A percentile compares a stretch with the other conserved stretches of the same genome.
Conservation (phyloP, 2,329 filamentous ascomycete species). For the Beauveria sp. region DNA sequence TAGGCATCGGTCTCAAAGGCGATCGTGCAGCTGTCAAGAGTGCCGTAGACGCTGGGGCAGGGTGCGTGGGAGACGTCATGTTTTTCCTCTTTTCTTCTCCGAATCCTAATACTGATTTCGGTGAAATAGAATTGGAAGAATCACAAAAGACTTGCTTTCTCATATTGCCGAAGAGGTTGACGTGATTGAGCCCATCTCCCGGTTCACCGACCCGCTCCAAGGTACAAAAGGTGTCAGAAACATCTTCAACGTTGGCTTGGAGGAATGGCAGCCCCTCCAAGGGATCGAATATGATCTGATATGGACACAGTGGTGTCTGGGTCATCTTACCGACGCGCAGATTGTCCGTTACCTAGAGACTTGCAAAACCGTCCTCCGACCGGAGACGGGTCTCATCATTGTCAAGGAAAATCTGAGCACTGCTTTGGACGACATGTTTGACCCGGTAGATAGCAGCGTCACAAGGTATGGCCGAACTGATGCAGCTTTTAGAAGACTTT, state of each 20-base stretch:
- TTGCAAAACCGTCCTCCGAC: slow-evolving; percentile 39
- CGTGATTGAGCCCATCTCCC: slow-evolving; percentile 74
- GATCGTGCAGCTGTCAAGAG: slow-evolving; percentile 22
- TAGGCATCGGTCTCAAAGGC: slow-evolving; percentile 34
- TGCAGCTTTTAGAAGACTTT: neutral
- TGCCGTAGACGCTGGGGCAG: slow-evolving; percentile 32
- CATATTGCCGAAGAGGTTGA: slow-evolving; percentile 66
- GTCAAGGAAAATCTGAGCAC: slow-evolving; percentile 62
- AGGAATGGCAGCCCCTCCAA: slow-evolving; percentile 53
- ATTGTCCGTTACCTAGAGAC: slow-evolving; percentile 58
- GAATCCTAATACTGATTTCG: neutral
- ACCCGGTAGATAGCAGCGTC: slow-evolving; percentile 68
- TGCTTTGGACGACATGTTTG: slow-evolving; percentile 58
- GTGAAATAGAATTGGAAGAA: slow-evolving; percentile 61
- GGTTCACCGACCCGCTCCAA: slow-evolving; percentile 64
- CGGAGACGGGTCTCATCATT: slow-evolving; percentile 26
- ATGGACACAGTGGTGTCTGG: slow-evolving; percentile 24
- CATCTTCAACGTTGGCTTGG: slow-evolving; percentile 66
- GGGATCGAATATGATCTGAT: slow-evolving; percentile 41
- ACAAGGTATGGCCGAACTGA: slow-evolving; percentile 45
- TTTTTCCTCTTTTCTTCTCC: too few species aligned
- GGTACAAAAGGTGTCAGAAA: slow-evolving; percentile 50
- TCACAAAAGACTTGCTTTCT: slow-evolving; percentile 69
- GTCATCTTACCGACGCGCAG: slow-evolving; percentile 70
- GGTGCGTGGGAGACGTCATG: slow-evolving; percentile 21